Base-by-base conservation (phyloP, 2,329 filamentous ascomycete species). In the Trichoderma sp. region DNA sequence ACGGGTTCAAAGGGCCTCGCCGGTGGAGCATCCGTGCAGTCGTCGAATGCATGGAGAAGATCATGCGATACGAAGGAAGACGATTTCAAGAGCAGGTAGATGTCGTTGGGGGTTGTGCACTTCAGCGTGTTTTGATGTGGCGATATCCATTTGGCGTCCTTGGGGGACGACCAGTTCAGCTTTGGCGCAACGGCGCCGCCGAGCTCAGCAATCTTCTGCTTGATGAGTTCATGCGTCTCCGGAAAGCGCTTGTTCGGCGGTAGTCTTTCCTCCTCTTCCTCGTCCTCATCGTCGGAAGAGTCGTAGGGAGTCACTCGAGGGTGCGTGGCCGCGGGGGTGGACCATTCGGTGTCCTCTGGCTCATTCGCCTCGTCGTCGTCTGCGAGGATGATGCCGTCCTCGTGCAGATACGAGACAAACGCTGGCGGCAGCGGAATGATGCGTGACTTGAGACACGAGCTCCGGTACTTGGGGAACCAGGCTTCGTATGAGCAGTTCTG, bases 61-160 rank as follows among this genome's bases (percentile, higher is more conserved):
- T 99, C 95, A 76, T 98, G 93, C 4, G 91, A 96, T 67, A 98
- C 83, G 73, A 99, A 98, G 72, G 93, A 93, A 28, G 93, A 97
- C 72, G 90, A 93, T 79, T 99, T 99, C 15, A 99, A 84, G 1
- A 99, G 84, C 17, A 98, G 84, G 74, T 98, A 99, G 51, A 99
- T 87, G 73, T 99, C 95, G 75, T 95, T 96, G 3, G 95, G 87
- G 0, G 87, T 88, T 4, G 88, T 88, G 78, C 95, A 99, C 76
- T 96, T 92, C 79, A 97, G 90, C 54, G 91, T 96, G 77, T 99
- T 99, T 72, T 88, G 78, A 83, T 94, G 75, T 78, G 78, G 88
- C 78, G 85, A 87, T 77, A 99, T 97, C 90, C 93, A 97, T 24
- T 91, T 92, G 9, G 95, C 95, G 74, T 99, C 95, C 76, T 97